These are phyloP conservation scores for Leccinum subrobustum DNA, from an alignment of 1,284 basidiomycete genomes.

Conservation along the genomic window DNA sequence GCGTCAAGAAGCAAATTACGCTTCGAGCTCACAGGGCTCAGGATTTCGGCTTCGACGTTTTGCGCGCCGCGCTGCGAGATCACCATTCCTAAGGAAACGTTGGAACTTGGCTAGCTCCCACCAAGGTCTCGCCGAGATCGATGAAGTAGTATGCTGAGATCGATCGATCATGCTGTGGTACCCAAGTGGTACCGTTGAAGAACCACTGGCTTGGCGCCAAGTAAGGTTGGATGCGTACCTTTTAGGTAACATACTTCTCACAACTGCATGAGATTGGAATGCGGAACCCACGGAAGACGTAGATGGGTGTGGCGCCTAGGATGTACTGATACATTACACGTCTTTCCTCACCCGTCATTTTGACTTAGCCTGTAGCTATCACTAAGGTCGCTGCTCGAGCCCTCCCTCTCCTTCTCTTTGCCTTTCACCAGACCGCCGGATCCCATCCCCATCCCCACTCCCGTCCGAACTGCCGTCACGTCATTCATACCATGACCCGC, in stretches of 20 bases:
- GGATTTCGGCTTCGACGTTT: not conserved
- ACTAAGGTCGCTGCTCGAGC: not conserved
- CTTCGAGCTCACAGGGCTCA: constrained; percentile 6
- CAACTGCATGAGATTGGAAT: too few species aligned
- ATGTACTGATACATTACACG: not conserved
- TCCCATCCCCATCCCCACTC: not conserved
- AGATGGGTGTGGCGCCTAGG: not conserved
- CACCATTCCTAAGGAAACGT: not conserved
- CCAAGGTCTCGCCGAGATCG: not conserved
- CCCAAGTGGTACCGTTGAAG: too few species aligned
- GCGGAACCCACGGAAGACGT: too few species aligned
- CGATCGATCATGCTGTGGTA: not conserved
- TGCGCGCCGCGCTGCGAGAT: not conserved
- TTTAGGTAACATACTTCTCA: not conserved
- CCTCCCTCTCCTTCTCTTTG: constrained; percentile 8
- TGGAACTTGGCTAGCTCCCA: not conserved
- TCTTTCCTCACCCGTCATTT: not conserved
- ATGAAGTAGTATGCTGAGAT: not conserved
- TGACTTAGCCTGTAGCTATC: not conserved
- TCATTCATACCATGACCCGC: not conserved
- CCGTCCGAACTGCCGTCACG: not conserved
- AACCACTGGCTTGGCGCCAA: too few species aligned
- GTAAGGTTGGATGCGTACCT: not conserved
- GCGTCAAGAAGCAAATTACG: constrained; percentile 3
- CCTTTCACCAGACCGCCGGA: constrained; percentile 9